These are phyloP conservation scores for Lolium perenne DNA, from an alignment of 176 grass and related monocot genomes.

Conservation along the genomic window DNA sequence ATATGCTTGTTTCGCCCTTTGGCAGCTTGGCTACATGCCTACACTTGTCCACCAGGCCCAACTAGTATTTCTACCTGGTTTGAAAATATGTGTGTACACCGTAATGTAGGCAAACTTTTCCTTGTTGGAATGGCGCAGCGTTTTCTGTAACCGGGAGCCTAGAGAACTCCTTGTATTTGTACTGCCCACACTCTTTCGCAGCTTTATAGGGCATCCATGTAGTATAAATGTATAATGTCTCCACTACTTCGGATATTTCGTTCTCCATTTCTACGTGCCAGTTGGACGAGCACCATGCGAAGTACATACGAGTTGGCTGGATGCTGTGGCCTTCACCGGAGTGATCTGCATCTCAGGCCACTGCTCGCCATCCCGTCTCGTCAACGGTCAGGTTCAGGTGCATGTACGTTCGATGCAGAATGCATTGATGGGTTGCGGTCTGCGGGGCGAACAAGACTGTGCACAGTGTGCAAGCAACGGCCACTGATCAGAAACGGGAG, in stretches of 20 bases:
- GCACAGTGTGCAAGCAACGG: not conserved
- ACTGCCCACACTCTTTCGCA: not conserved
- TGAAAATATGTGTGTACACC: not conserved
- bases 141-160: not conserved
- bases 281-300: not conserved
- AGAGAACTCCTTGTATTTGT: not conserved
- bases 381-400: not conserved
- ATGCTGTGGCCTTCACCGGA: conserved; percentile 18
- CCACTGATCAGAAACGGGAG: not conserved
- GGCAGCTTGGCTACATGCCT: not conserved
- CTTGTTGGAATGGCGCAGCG: too few species aligned
- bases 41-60: not conserved
- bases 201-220: not conserved
- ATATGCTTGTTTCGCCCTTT: not conserved
- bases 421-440: not conserved
- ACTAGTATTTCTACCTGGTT: not conserved
- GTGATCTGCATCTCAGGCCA: not conserved
- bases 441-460: not conserved
- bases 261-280: not conserved
- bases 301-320: not conserved
- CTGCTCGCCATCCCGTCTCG: not conserved
- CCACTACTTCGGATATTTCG: not conserved
- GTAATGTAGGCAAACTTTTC: not conserved
- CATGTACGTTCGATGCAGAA: not conserved
- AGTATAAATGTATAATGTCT: not conserved